These are phyloP conservation scores for Parascedosporium putredinis DNA, from an alignment of 2,329 filamentous ascomycete species.

Conservation along the genomic window DNA sequence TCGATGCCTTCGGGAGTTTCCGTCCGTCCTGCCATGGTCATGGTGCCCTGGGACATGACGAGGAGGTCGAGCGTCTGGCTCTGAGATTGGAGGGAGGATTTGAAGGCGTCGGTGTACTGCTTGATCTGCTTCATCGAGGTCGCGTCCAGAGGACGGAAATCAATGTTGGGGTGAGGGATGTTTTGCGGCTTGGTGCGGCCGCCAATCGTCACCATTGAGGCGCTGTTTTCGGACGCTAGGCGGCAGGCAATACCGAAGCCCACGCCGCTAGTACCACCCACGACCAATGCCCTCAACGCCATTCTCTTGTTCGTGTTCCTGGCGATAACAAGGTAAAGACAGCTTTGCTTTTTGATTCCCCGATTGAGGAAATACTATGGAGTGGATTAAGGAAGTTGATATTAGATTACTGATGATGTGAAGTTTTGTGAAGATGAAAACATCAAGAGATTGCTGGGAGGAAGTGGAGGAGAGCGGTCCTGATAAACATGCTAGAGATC, in stretches of 20 bases:
- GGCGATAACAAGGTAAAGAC: too few relatives aligned
- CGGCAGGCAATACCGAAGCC: neutral
- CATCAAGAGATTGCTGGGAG: too few relatives aligned
- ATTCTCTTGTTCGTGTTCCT: too few relatives aligned
- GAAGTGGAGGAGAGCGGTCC: too few relatives aligned
- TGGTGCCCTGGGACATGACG: conserved; percentile 27
- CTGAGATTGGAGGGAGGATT: conserved; percentile 9
- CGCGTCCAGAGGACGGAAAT: conserved; percentile 23
- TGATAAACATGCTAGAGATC: too few relatives aligned
- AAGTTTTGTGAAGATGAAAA: too few relatives aligned
- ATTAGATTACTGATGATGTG: too few relatives aligned
- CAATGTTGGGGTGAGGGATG: conserved; percentile 22
- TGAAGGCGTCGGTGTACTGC: conserved; percentile 20
- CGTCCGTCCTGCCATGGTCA: conserved; percentile 23
- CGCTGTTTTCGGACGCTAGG: neutral
- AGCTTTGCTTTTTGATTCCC: too few relatives aligned
- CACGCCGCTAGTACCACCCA: neutral
- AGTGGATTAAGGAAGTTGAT: too few relatives aligned
- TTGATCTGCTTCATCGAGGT: conserved; percentile 24
- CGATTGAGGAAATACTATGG: too few relatives aligned
- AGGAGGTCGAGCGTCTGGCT: conserved; percentile 25
- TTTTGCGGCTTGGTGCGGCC: neutral
- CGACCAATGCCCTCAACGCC: neutral
- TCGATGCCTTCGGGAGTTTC: conserved; percentile 35
- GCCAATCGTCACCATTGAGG: neutral